Evolutionary conservation across 2,329 filamentous ascomycete species (phyloP).

Genomic region (Claviceps africana): DNA sequence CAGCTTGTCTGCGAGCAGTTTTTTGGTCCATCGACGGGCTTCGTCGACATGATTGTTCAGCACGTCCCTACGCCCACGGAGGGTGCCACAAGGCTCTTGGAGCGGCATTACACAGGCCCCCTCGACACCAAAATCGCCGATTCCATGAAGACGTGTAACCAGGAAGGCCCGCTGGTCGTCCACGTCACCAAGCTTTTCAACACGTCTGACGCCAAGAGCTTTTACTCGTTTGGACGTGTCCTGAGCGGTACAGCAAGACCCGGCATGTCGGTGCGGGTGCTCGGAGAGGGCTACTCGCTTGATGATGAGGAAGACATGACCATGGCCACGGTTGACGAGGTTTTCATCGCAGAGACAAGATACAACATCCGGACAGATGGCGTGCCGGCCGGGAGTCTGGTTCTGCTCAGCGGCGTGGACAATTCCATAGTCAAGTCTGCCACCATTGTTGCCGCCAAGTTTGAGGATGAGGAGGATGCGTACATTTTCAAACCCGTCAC

Average conservation of each 20-base stretch:
- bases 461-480: slow-evolving; percentile 79
- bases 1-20: slow-evolving; percentile 89
- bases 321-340: slow-evolving; percentile 66
- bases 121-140: slow-evolving; percentile 66
- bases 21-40: slow-evolving; percentile 77
- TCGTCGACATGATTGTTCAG: slow-evolving; percentile 88
- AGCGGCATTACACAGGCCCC: slow-evolving; percentile 86
- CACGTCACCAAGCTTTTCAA: slow-evolving; percentile 91
- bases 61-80: slow-evolving; percentile 80
- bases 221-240: slow-evolving; percentile 80
- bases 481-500: slow-evolving; percentile 89
- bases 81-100: slow-evolving; percentile 60
- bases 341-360: slow-evolving; percentile 80
- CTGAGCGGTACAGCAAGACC: slow-evolving; percentile 82
- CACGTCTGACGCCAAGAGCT: slow-evolving; percentile 76
- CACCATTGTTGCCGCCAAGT: slow-evolving; percentile 66
- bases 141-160: slow-evolving; percentile 69
- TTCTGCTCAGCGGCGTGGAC: slow-evolving; percentile 82
- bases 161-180: slow-evolving; percentile 81
- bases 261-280: slow-evolving; percentile 70
- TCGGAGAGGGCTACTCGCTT: slow-evolving; percentile 89
- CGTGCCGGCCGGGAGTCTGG: slow-evolving; percentile 85
- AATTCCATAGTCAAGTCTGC: slow-evolving; percentile 98
- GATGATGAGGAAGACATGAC: slow-evolving; percentile 98
- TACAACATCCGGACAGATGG: slow-evolving; percentile 89